These are phyloP conservation scores for Penicillium sp. DNA, from an alignment of 2,329 filamentous ascomycete species.

Conservation along the genomic window DNA sequence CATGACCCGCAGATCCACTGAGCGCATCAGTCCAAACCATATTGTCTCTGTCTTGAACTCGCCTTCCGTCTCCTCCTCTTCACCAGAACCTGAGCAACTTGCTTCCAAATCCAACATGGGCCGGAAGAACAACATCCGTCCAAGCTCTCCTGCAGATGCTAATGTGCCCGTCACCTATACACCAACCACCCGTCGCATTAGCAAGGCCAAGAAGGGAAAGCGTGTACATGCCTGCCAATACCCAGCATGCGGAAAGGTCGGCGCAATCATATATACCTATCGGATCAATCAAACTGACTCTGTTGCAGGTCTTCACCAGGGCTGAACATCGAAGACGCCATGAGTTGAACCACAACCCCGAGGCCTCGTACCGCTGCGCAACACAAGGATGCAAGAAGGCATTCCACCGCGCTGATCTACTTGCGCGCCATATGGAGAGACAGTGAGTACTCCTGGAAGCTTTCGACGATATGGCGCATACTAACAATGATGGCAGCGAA, in stretches of 20 bases:
- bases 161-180: conserved; percentile 45
- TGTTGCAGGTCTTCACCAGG: conserved; percentile 48
- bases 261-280: conserved; percentile 13
- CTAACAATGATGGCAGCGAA: conserved; percentile 29
- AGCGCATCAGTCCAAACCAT: conserved; percentile 21
- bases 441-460: conserved; percentile 39
- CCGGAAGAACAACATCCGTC: conserved; percentile 31
- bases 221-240: conserved; percentile 49
- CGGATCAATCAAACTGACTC: conserved; percentile 10
- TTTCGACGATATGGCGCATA: neutral
- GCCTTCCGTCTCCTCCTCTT: conserved; percentile 19
- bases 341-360: conserved; percentile 51
- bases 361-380: conserved; percentile 45
- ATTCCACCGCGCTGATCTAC: conserved; percentile 48
- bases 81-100: conserved; percentile 12
- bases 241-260: conserved; percentile 49
- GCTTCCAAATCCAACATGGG: conserved; percentile 15
- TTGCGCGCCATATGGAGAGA: conserved; percentile 50
- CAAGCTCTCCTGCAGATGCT: conserved; percentile 30
- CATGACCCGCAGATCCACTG: conserved; percentile 25
- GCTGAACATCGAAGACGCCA: conserved; percentile 50
- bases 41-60: conserved; percentile 22
- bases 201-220: conserved; percentile 54
- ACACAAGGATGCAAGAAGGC: conserved; percentile 46
- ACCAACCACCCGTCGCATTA: conserved; percentile 50